Evolutionary conservation across 176 grass and related monocot species (phyloP).

Genomic region (Avena atlantica): DNA sequence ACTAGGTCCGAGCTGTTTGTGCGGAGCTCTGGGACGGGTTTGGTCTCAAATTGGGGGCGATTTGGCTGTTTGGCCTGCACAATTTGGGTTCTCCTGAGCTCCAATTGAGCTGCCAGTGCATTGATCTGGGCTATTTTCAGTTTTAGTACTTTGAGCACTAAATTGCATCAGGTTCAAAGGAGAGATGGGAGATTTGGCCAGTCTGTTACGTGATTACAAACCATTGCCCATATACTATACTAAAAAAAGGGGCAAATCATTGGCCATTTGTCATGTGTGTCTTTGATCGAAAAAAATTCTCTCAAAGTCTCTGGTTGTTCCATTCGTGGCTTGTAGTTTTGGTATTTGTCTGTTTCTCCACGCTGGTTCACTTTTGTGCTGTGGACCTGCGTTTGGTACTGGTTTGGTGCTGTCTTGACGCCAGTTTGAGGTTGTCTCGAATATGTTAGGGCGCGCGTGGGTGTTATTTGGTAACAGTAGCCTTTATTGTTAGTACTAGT

Average conservation of each 20-base stretch:
- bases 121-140: not conserved
- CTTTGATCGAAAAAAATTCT: not conserved
- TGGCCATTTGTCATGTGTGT: not conserved
- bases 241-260: conserved; percentile 13
- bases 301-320: conserved; percentile 27
- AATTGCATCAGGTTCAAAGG: not conserved
- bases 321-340: conserved; percentile 44
- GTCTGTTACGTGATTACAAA: not conserved
- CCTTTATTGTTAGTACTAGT: not conserved
- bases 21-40: not conserved
- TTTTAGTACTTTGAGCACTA: not conserved
- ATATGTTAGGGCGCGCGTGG: not conserved
- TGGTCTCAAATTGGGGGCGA: not conserved
- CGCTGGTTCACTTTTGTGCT: conserved; percentile 12
- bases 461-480: conserved; percentile 22
- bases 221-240: not conserved
- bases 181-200: not conserved
- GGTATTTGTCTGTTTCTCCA: conserved; percentile 42
- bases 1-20: conserved; percentile 4
- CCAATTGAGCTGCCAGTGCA: not conserved
- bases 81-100: conserved; percentile 17
- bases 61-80: not conserved
- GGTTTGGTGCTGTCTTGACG: conserved; percentile 32
- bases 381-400: conserved; percentile 34
- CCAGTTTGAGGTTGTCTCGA: not conserved